Base-by-base conservation (phyloP, 306 rosid genomes). In the Cicer pinnatifidum region DNA sequence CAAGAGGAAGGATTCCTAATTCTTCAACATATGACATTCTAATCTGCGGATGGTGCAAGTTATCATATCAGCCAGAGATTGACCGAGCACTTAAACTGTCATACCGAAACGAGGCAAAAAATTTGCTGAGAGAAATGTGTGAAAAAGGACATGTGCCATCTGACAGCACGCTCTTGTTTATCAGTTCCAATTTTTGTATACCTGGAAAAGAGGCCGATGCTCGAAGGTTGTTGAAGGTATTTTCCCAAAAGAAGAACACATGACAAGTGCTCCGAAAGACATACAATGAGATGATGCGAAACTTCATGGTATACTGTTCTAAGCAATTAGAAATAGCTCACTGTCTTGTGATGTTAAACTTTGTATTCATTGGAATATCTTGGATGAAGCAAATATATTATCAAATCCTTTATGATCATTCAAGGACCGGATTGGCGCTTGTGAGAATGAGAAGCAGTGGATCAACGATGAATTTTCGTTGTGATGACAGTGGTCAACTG, bases 1-100 rank as follows among this genome's bases (percentile, higher is more conserved):
- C 75, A 19, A 83, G 91, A 76, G 95, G 96, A 70, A 84, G 85
- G 73, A 60, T 68, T 63, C 91, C 96, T 69, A 89, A 89, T 80
- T 85, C 97, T 83, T 89, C 92, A 76, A 89, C 97, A 3, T 94
- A 91, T 58, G 89, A 85, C 84, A 85, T 88, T 78, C 87, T 94
- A 68, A 84, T 89, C 60, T 83, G 88, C 81, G 95, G 99, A 59
- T 94, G 91, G 97, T 88, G 89, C 80, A 87, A 85, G 69, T 83
- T 91, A 38, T 87, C 92, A 46, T 73, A 54, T 72, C 83, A 82
- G 70, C 91, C 88, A 12, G 91, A 87, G 78, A 77, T 89, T 82
- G 91, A 87, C 63, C 77, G 81, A 79, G 58, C 84, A 6, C 77
- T 82, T 73, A 85, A 82, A 71, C 60, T 43, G 69, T 83, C 90